A percentile compares a stretch with the other conserved stretches of the same genome.
Evolutionary conservation across 1,284 basidiomycete species (phyloP).

Genomic region (Grifola frondosa): DNA sequence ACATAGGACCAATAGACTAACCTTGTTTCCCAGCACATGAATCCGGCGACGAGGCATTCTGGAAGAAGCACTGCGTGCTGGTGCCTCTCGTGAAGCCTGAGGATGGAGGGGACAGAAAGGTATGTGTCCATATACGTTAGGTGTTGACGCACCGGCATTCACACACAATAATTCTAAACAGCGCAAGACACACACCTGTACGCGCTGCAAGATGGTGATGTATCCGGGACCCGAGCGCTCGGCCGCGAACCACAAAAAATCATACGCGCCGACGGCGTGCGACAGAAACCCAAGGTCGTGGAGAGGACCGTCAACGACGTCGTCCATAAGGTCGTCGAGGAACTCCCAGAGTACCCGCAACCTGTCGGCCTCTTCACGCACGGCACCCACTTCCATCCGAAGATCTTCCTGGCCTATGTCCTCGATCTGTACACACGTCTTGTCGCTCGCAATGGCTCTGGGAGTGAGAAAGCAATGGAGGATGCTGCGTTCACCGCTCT

Average conservation of each 20-base stretch:
- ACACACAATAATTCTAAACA: too few relatives aligned
- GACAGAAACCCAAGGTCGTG: not conserved
- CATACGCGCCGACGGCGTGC: constrained; percentile 1
- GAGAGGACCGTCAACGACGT: not conserved
- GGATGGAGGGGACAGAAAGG: not conserved
- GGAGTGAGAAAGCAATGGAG: too few relatives aligned
- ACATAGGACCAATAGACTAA: too few relatives aligned
- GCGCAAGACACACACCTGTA: constrained; percentile 6
- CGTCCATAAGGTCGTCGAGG: not conserved
- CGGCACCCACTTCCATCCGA: constrained; percentile 3
- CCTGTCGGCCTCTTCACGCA: not conserved
- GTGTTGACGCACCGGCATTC: too few relatives aligned
- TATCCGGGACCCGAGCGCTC: constrained; percentile 4
- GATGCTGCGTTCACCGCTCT: too few relatives aligned
- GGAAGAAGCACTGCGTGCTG: constrained; percentile 1
- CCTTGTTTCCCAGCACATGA: not conserved
- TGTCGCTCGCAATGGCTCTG: too few relatives aligned
- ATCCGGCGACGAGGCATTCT: not conserved
- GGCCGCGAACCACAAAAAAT: not conserved
- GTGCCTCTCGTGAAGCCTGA: too few relatives aligned
- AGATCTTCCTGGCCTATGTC: too few relatives aligned
- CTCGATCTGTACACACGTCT: too few relatives aligned
- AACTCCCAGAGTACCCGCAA: constrained; percentile 4
- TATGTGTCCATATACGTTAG: not conserved
- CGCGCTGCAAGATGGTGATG: constrained; percentile 9